phyloP scores from a whole-genome alignment of 495 filamentous ascomycete genomes.

The Aspergillus sclerotioniger region DNA sequence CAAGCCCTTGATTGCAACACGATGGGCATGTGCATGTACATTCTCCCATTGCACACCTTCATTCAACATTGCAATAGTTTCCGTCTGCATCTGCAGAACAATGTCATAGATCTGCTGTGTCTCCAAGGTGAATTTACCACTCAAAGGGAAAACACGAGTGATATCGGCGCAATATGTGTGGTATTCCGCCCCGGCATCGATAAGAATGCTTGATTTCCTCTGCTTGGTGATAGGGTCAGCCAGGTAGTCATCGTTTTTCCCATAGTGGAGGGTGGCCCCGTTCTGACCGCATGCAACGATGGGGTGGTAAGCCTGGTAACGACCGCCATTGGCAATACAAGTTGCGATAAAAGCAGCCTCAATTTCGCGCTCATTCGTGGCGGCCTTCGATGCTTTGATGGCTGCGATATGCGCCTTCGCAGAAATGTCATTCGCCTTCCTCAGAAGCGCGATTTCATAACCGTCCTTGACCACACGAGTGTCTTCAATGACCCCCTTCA shows the following conservation, averaged over 20 bases:
- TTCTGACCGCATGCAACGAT: conserved; percentile 77
- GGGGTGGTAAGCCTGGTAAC: conserved; percentile 78
- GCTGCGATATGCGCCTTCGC: conserved; percentile 71
- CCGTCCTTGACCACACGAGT: conserved; percentile 77
- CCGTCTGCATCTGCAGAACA: conserved; percentile 79
- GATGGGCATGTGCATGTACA: conserved; percentile 75
- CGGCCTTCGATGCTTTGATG: conserved; percentile 60
- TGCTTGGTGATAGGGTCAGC: conserved; percentile 33
- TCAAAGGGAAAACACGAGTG: conserved; percentile 84
- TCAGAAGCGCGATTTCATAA: conserved; percentile 80
- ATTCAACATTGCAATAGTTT: conserved; percentile 70
- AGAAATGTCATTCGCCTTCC: conserved; percentile 79
- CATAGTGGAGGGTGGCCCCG: conserved; percentile 85
- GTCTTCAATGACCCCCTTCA: conserved; percentile 77
- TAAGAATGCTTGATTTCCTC: conserved; percentile 69
- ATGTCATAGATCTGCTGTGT: conserved; percentile 79
- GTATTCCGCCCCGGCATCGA: conserved; percentile 85
- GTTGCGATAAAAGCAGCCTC: conserved; percentile 72
- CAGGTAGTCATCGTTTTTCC: conserved; percentile 69
- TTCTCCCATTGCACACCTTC: conserved; percentile 82
- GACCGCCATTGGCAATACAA: conserved; percentile 72
- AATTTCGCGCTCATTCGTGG: conserved; percentile 77
- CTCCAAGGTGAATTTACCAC: conserved; percentile 70
- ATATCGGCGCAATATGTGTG: conserved; percentile 82
- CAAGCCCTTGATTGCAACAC: conserved; percentile 77